Evolutionary conservation across 176 grass and related monocot genomes (phyloP).

Genomic region (Hordeum vulgare): MorexV3_pseudomolecules_assembly NC_058522.1:367677065-367677564

Average conservation of each 20-base stretch:
- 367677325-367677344: constrained; percentile 28
- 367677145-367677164: constrained; percentile 12
- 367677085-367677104: constrained; percentile 26
- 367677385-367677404: background rate
- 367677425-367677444: background rate
- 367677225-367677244: constrained; percentile 20
- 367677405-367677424: constrained; percentile 2
- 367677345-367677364: constrained; percentile 19
- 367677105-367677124: constrained; percentile 27
- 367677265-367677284: constrained; percentile 13
- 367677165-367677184: constrained; percentile 20
- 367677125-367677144: constrained; percentile 13
- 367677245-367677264: constrained; percentile 9
- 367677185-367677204: constrained; percentile 21
- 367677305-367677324: constrained; percentile 12
- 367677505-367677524: background rate
- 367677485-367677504: background rate
- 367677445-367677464: background rate
- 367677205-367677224: constrained; percentile 28
- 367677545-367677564: background rate
- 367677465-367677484: constrained; percentile 15
- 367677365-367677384: background rate
- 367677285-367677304: constrained; percentile 13
- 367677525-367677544: background rate
- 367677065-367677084: constrained; percentile 3